Evolutionary conservation across 768 basidiomycete species (phyloP).

Genomic region (Serendipita vermifera): DNA sequence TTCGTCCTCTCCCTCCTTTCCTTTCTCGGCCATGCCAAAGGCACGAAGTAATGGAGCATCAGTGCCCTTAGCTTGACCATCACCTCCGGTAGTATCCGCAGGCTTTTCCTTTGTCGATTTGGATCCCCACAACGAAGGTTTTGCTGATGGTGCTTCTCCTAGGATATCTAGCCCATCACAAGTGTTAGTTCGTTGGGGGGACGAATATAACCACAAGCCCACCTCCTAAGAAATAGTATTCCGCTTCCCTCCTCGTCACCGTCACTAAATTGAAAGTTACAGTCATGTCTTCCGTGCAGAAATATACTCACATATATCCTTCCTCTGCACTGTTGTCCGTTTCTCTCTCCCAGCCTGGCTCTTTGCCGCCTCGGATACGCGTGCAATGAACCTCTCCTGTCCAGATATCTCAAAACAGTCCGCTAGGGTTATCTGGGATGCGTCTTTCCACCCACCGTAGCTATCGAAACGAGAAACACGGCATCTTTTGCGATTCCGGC

Average conservation of each 20-base stretch:
- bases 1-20: too few relatives aligned
- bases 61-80: background rate
- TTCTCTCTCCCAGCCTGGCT: conserved; percentile 57
- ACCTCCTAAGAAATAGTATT: conserved; percentile 5
- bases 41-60: background rate
- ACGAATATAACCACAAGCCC: background rate
- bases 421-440: background rate
- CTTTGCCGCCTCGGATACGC: conserved; percentile 58
- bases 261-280: background rate
- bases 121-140: background rate
- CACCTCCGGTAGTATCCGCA: background rate
- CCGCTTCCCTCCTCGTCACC: background rate
- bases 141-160: background rate
- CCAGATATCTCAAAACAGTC: background rate
- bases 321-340: conserved; percentile 60
- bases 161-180: background rate
- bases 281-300: background rate
- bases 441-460: conserved; percentile 34
- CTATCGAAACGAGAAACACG: conserved; percentile 62
- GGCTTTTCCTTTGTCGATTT: too few relatives aligned
- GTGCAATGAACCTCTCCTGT: conserved; percentile 69
- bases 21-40: too few relatives aligned
- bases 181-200: background rate
- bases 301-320: conserved; percentile 53
- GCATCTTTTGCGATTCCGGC: conserved; percentile 67